Conservation (phyloP, 2,329 filamentous ascomycete species). For the Xylaria sp. region DNA sequence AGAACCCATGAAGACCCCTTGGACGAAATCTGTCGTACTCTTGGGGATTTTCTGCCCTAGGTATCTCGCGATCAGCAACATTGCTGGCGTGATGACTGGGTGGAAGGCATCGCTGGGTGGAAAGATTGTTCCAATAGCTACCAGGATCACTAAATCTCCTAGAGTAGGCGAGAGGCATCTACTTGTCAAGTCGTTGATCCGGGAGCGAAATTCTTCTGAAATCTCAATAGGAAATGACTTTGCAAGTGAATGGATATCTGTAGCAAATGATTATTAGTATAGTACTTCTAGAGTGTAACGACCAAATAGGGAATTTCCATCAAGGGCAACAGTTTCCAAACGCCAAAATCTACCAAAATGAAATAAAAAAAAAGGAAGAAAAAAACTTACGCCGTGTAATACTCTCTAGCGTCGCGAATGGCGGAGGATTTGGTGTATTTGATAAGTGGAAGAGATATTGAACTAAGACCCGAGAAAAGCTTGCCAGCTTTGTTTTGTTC, state of each 20-base stretch:
- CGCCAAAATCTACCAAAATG: background rate
- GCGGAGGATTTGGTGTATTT: conserved; percentile 54
- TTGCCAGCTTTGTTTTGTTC: conserved; percentile 83
- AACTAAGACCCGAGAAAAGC: conserved; percentile 73
- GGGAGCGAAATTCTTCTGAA: conserved; percentile 78
- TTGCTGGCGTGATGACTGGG: conserved; percentile 89
- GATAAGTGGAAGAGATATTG: conserved; percentile 67
- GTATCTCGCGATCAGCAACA: conserved; percentile 84
- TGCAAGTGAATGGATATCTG: conserved; percentile 77
- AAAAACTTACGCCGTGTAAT: conserved; percentile 74
- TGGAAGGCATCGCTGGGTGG: conserved; percentile 98
- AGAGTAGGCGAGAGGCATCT: conserved; percentile 64
- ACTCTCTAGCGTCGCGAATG: conserved; percentile 78
- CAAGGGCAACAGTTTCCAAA: conserved; percentile 53
- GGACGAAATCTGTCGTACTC: conserved; percentile 72
- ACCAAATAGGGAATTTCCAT: background rate
- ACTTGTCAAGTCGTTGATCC: conserved; percentile 67
- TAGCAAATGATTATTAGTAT: conserved; percentile 16
- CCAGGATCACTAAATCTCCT: conserved; percentile 85
- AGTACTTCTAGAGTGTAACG: background rate
- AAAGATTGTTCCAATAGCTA: conserved; percentile 84
- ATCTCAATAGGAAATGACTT: conserved; percentile 85
- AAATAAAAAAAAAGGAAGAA: too few relatives aligned
- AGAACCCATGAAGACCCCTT: conserved; percentile 81
- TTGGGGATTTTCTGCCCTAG: conserved; percentile 80